These are phyloP conservation scores for Chlorokybus atmophyticus DNA, from an alignment of 139 green algal genomes.

Conservation along the genomic window DNA sequence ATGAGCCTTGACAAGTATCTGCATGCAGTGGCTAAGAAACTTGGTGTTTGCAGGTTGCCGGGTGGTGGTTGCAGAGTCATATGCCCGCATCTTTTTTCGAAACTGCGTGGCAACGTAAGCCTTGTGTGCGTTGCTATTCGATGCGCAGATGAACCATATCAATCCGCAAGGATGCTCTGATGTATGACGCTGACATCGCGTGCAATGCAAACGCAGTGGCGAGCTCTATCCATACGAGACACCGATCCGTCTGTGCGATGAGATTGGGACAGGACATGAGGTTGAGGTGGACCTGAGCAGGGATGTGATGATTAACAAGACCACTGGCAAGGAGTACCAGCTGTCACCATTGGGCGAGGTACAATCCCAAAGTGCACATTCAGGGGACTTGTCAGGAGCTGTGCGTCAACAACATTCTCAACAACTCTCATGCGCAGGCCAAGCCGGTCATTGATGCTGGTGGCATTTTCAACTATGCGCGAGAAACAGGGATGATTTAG, in stretches of 20 bases:
- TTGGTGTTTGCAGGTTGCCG: slow-evolving; percentile 29
- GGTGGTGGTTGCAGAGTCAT: slow-evolving; percentile 76
- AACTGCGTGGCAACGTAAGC: slow-evolving; percentile 86
- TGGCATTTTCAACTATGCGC: slow-evolving; percentile 85
- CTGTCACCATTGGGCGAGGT: slow-evolving; percentile 74
- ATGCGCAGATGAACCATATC: too few species aligned
- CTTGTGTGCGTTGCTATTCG: too few species aligned
- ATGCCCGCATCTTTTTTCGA: slow-evolving; percentile 91
- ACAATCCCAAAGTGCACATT: too few species aligned
- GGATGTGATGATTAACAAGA: slow-evolving; percentile 61
- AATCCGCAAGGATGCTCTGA: too few species aligned
- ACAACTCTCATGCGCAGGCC: slow-evolving; percentile 39
- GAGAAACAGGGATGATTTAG: slow-evolving; percentile 70
- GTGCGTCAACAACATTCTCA: neutral
- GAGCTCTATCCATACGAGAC: slow-evolving; percentile 84
- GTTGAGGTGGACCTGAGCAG: slow-evolving; percentile 84
- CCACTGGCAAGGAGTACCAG: slow-evolving; percentile 60
- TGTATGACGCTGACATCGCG: slow-evolving; percentile 1
- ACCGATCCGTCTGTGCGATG: slow-evolving; percentile 56
- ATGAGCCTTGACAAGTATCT: too few species aligned
- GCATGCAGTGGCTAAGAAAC: neutral
- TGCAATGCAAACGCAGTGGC: slow-evolving; percentile 32
- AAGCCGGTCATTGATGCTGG: slow-evolving; percentile 84
- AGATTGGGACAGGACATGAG: slow-evolving; percentile 47
- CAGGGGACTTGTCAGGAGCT: too few species aligned